phyloP scores from a whole-genome alignment of 306 rosid species.

The Dryas drummondii region DNA sequence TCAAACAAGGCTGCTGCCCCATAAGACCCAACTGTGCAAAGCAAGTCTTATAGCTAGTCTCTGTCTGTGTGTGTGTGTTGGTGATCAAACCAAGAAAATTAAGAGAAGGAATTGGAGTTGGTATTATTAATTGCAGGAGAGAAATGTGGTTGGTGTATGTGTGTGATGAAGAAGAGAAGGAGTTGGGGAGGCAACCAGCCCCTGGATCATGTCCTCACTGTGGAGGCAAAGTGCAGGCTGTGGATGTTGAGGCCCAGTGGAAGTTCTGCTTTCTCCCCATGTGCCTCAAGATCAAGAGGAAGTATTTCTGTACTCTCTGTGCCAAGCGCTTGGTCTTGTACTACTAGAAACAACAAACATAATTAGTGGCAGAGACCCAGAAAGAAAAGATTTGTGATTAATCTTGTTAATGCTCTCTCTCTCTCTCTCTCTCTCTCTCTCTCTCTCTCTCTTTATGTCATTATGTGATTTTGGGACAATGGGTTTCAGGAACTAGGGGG shows the following conservation, averaged over 20 bases:
- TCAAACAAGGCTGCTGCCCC: conserved; percentile 1
- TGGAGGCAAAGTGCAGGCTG: conserved; percentile 74
- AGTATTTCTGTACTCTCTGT: conserved; percentile 73
- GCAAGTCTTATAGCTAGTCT: no score
- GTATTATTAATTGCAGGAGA: conserved; percentile 9
- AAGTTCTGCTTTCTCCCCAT: conserved; percentile 66
- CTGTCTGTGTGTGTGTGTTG: no score
- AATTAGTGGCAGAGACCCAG: neutral
- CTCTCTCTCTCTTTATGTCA: neutral
- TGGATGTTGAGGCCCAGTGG: conserved; percentile 67
- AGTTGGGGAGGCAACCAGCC: conserved; percentile 70
- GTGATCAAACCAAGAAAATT: neutral
- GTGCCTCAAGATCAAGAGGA: conserved; percentile 79
- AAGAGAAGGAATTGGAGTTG: neutral
- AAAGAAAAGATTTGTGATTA: neutral
- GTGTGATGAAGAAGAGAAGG: conserved; percentile 67
- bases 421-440: neutral
- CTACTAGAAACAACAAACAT: conserved; percentile 26
- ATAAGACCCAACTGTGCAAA: neutral
- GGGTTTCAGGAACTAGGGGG: conserved; percentile 6
- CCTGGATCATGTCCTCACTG: conserved; percentile 88
- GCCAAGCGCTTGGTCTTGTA: conserved; percentile 62
- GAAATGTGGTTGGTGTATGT: conserved; percentile 71
- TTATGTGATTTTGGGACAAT: neutral
- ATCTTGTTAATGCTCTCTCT: neutral